Evolutionary conservation across 192 early-diverging fungal genomes (phyloP).

Genomic region (Coemansia erecta): DNA sequence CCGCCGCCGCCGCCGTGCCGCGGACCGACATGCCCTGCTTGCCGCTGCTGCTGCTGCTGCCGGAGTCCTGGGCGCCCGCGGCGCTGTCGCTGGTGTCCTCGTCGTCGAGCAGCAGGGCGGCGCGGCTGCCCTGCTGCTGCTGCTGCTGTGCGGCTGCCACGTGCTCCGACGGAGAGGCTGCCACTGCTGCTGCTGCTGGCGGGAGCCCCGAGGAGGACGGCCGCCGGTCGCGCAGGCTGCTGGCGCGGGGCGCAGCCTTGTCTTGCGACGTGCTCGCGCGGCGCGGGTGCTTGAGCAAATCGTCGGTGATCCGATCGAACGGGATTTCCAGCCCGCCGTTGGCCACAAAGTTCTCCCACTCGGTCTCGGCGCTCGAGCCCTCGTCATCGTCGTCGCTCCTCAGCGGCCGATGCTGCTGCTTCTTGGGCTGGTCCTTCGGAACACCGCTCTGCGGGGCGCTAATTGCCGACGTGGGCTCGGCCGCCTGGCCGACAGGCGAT

Average conservation of each 20-base stretch:
- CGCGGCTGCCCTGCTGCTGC: neutral
- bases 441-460: too few species aligned
- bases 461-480: neutral
- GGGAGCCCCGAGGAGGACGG: neutral
- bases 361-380: slow-evolving; percentile 25
- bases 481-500: neutral
- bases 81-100: slow-evolving; percentile 24
- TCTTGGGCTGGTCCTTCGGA: neutral
- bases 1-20: slow-evolving; percentile 15
- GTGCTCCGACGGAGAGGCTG: neutral
- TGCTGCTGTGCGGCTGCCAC: neutral
- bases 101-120: slow-evolving; percentile 10
- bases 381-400: slow-evolving; percentile 15
- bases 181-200: neutral
- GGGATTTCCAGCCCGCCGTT: slow-evolving; percentile 51
- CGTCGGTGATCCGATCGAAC: slow-evolving; percentile 46
- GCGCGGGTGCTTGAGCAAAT: slow-evolving; percentile 34
- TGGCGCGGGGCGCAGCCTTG: neutral
- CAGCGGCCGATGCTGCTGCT: slow-evolving; percentile 1
- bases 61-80: slow-evolving; percentile 1
- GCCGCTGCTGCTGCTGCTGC: slow-evolving; percentile 1
- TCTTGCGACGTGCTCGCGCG: neutral
- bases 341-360: slow-evolving; percentile 55
- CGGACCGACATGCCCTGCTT: slow-evolving; percentile 28
- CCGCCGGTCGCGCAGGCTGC: neutral